phyloP scores from a whole-genome alignment of 306 rosid genomes.

The Amphicarpaea edgeworthii region DNA sequence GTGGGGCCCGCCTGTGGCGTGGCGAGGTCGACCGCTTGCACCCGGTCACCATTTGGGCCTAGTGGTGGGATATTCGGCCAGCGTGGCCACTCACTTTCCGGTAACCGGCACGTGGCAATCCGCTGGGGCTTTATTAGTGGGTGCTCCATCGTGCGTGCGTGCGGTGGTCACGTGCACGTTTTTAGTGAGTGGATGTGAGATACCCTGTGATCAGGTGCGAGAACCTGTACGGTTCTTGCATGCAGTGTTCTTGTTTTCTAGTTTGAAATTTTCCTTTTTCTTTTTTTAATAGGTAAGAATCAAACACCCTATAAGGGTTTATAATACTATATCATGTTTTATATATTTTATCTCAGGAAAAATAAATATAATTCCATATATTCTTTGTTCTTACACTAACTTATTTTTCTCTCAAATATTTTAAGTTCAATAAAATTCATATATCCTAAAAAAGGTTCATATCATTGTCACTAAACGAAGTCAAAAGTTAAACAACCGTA shows the following conservation, averaged over 20 bases:
- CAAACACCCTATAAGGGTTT: too few species aligned
- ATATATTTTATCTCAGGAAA: too few species aligned
- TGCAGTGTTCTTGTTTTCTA: not conserved
- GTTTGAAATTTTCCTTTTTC: too few species aligned
- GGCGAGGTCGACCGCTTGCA: conserved; percentile 39
- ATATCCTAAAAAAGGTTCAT: not conserved
- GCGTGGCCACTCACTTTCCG: conserved; percentile 9
- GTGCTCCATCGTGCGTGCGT: not conserved
- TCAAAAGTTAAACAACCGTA: not conserved
- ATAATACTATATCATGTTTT: too few species aligned
- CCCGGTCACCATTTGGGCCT: conserved; percentile 37
- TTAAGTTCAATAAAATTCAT: too few species aligned
- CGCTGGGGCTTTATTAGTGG: not conserved
- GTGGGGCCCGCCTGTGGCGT: conserved; percentile 56
- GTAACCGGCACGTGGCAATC: conserved; percentile 43
- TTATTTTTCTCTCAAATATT: too few species aligned
- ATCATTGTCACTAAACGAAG: not conserved
- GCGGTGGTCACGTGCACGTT: conserved; percentile 25
- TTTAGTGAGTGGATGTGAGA: not conserved
- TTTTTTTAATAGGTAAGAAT: too few species aligned
- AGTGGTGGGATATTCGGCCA: conserved; percentile 30
- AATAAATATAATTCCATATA: too few species aligned
- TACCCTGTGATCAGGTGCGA: not conserved
- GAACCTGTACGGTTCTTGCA: conserved; percentile 23
- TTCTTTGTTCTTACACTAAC: not conserved